Base-by-base conservation (phyloP, 1,139 yeast species). In the Arxiozyma telluris region DNA sequence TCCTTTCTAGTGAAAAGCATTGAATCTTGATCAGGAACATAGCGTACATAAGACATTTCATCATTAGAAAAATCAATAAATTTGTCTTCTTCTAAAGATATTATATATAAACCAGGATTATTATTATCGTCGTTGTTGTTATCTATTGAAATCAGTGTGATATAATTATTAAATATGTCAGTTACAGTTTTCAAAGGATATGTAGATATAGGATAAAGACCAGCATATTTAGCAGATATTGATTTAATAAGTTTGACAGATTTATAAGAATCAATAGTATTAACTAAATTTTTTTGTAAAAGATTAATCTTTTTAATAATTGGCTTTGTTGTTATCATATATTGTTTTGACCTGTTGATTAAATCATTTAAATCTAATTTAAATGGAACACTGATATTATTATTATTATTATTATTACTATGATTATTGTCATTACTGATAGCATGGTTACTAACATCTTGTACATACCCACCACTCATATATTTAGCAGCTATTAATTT, bases 401-500 rank as follows among this genome's bases (percentile, higher is more conserved):
- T 20, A 42, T 22, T 15, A 34, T 8, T 9, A 18, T 8, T 3
- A 21, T 17, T 46, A 11, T 15, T 23, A 9, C 30, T 22, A 21
- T 43, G 11, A n/a, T 42, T 20, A 42, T 34, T n/a, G 23, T 34
- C 17, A 15, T 21, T 15, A 34, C 4, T 8, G 12, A 5, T 11
- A 20, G 6, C 30, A 3, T 12, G 12, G 8, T 34, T 8, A 22
- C 15, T n/a, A 7, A 20, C 11, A 27, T 41, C 15, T 21, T 7
- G 20, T n/a, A n/a, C 20, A 39, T n/a, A 18, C 21, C 25, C 22
- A 25, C 39, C 39, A 17, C 21, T 39, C 45, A 41, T 27, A 15
- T 42, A 41, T 51, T 78, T 77, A 0, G 96, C 83, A 0, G 94
- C 95, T 2, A 91, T 96, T 54, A 90, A 74, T 3, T 87, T 82